Conservation (phyloP, 495 filamentous ascomycete species). For the Xylaria curta region DNA sequence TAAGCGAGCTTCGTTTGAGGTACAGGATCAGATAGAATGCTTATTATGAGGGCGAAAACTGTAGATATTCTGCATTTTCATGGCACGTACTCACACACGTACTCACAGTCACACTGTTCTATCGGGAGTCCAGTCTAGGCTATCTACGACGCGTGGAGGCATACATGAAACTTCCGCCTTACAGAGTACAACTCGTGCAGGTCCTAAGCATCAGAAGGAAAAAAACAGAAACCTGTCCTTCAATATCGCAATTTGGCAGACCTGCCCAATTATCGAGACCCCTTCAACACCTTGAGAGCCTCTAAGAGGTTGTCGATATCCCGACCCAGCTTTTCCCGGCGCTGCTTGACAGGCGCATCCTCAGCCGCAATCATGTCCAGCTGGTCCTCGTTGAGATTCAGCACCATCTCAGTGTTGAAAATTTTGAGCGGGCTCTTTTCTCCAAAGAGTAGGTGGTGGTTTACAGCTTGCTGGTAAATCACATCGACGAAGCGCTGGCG, state of each 20-base stretch:
- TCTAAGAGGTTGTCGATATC: slow-evolving; percentile 35
- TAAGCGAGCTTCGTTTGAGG: not conserved
- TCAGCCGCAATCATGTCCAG: slow-evolving; percentile 49
- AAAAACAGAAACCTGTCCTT: not conserved
- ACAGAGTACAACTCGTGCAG: not conserved
- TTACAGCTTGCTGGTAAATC: slow-evolving; percentile 49
- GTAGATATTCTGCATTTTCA: not conserved
- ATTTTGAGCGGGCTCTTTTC: slow-evolving; percentile 40
- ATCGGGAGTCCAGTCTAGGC: not conserved
- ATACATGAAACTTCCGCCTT: not conserved
- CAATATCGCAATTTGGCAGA: not conserved
- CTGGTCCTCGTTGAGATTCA: slow-evolving; percentile 37
- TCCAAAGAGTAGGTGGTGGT: slow-evolving; percentile 43
- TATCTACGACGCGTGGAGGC: not conserved
- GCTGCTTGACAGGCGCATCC: slow-evolving; percentile 32
- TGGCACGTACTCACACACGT: not conserved
- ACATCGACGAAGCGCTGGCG: slow-evolving; percentile 61
- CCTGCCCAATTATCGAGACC: slow-evolving; percentile 14
- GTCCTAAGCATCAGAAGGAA: not conserved
- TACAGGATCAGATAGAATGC: not conserved
- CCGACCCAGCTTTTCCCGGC: slow-evolving; percentile 33
- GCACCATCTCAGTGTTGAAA: slow-evolving; percentile 39
- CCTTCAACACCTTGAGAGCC: slow-evolving; percentile 35
- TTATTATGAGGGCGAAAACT: not conserved
- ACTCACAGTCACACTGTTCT: not conserved